A percentile compares a stretch with the other conserved stretches of the same genome.
These are phyloP conservation scores for Spathaspora sp. DNA, from an alignment of 1,139 yeast genomes.

Conservation along the genomic window DNA sequence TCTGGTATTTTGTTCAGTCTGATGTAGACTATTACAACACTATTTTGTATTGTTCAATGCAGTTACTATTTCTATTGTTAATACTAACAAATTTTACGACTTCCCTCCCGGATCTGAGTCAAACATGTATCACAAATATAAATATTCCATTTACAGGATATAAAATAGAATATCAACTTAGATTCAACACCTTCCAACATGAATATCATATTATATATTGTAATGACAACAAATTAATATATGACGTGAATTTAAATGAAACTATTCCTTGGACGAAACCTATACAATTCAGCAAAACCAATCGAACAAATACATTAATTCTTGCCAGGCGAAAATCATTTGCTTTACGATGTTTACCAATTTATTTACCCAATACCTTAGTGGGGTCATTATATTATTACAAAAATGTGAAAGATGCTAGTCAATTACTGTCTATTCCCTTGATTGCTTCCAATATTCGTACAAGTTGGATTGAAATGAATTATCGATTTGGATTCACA, in stretches of 20 bases:
- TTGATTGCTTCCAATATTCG: slow-evolving; percentile 28
- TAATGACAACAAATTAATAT: slow-evolving; percentile 29
- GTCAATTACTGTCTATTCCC: slow-evolving; percentile 20
- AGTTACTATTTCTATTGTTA: background rate
- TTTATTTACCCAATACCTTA: slow-evolving; percentile 26
- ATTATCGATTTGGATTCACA: slow-evolving; percentile 17
- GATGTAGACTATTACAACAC: background rate
- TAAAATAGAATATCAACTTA: slow-evolving; percentile 29
- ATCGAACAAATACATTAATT: slow-evolving; percentile 11
- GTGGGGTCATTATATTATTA: slow-evolving; percentile 25
- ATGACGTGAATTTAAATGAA: slow-evolving; percentile 24
- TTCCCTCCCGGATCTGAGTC: slow-evolving; percentile 13
- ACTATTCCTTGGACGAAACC: slow-evolving; percentile 26
- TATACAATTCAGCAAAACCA: slow-evolving; percentile 11
- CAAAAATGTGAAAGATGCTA: slow-evolving; percentile 7
- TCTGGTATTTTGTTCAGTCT: too few relatives aligned
- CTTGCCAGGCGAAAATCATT: slow-evolving; percentile 26
- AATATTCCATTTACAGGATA: slow-evolving; percentile 33
- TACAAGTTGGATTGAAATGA: slow-evolving; percentile 30
- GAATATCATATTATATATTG: slow-evolving; percentile 29
- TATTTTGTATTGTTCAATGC: background rate
- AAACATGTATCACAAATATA: slow-evolving; percentile 13
- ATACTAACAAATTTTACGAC: background rate
- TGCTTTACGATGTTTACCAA: slow-evolving; percentile 23
- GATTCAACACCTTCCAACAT: slow-evolving; percentile 14